Evolutionary conservation across 1,139 yeast genomes (phyloP), one percentile per base, ranked within the genome.

Genomic region (Debaryomyces nepalensis): DNA sequence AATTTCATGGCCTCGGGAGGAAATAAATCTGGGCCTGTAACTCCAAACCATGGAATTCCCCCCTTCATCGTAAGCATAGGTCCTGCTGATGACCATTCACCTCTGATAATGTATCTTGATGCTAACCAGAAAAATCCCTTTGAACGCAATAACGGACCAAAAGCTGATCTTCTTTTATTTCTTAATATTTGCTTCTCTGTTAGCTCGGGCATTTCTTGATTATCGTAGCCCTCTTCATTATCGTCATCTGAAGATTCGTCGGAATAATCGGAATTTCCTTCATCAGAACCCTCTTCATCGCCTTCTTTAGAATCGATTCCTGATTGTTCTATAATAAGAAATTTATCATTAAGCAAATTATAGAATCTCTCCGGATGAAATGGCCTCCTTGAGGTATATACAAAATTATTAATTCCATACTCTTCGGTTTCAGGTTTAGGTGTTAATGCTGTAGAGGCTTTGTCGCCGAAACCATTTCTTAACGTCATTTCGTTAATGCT

Each of bases 91-190:
- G 73, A 66, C 77, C 75, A 71, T 55, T 72, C 76, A 15, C 77
- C 77, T 48, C 73, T 57, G 29, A 65, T 54, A 6, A 70, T 62
- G 41, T 63, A 58, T 43, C 77, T 57, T 3, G 75, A 60, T 2
- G 78, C 77, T n/a, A 73, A 52, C 78, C 78, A 73, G 44, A 73
- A 61, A 48, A 70, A 71, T 0, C 78, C 77, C 46, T 73, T 72
- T 3, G 75, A 68, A 9, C 77, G 62, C 12, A 73, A 47, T 30
- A 73, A 50, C 3, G 65, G 58, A 0, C 68, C 67, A 41, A 73
- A 69, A 1, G 65, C 54, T 2, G 77, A 70, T 11, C 53, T 56
- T 29, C 59, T 58, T 47, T 66, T 70, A 49, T 70, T 71, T 11
- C 48, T 47, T 3, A 61, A 46, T 22, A 63, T 50, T 45, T 60